Evolutionary conservation across 495 filamentous ascomycete species (phyloP).

Genomic region (Lophium mytilinum): DNA sequence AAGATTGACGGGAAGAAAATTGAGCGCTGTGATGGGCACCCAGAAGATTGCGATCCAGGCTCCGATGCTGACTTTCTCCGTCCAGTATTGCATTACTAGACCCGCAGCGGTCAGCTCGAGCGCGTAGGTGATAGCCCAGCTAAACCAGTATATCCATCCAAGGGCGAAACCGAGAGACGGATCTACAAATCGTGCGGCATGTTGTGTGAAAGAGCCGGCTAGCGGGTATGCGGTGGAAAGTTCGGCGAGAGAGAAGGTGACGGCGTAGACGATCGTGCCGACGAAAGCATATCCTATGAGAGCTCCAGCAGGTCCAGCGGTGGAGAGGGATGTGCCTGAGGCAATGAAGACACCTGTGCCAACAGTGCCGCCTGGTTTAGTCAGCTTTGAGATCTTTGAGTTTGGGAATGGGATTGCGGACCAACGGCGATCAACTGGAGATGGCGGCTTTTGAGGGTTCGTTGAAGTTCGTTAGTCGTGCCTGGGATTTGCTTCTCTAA

Average conservation of each 20-base stretch:
- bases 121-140: slow-evolving; percentile 22
- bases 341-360: slow-evolving; percentile 35
- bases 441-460: slow-evolving; percentile 48
- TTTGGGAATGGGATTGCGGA: slow-evolving; percentile 17
- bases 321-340: slow-evolving; percentile 15
- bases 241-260: slow-evolving; percentile 22
- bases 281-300: slow-evolving; percentile 25
- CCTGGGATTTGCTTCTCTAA: slow-evolving; percentile 14
- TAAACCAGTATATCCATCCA: slow-evolving; percentile 26
- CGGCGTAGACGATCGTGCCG: slow-evolving; percentile 21
- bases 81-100: slow-evolving; percentile 27
- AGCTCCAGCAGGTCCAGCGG: slow-evolving; percentile 20
- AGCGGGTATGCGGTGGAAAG: slow-evolving; percentile 25
- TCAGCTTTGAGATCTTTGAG: background rate
- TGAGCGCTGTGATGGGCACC: slow-evolving; percentile 21
- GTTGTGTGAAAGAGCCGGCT: slow-evolving; percentile 37
- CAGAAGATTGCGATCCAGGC: slow-evolving; percentile 26
- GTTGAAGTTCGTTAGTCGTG: slow-evolving; percentile 21
- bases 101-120: slow-evolving; percentile 27
- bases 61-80: slow-evolving; percentile 25
- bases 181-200: slow-evolving; percentile 22
- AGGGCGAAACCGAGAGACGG: slow-evolving; percentile 23
- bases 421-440: slow-evolving; percentile 75
- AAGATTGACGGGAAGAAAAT: slow-evolving; percentile 21
- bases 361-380: slow-evolving; percentile 28